Base-by-base conservation (phyloP, 2,329 filamentous ascomycete species). In the Arthrocladium fulminans region DNA sequence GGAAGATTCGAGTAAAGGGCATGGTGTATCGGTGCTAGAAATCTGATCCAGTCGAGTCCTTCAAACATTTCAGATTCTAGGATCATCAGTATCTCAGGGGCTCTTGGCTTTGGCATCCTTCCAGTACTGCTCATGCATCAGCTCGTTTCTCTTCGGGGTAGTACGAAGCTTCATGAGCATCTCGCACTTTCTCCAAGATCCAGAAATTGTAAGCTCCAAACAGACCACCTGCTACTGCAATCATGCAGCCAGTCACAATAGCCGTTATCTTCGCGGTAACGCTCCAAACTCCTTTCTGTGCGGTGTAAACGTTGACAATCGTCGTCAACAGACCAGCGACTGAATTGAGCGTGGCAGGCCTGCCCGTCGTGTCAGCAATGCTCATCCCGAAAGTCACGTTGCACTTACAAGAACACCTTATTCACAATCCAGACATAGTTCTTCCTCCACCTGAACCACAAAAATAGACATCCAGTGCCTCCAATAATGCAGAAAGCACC, bases 391-490 rank as follows among this genome's bases (percentile, higher is more conserved):
- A 42, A 22, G 13, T 27, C 15, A 49, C 42, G 50, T 46, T 59
- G 40, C 13, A 58, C 60, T 30, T 58, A 68, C 51, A 75, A 50
- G 53, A 77, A 75, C 10, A 78, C 62, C 48, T 68, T 65, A 57
- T 76, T 74, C 7, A 75, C 64, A 19, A 77, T 63, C 75, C 73
- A 79, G 15, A 77, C 66, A 49, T 77, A 76, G 53, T 78, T 77
- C 13, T 59, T 56, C 32, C 67, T 60, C 61, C 72, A 72, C 17
- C 63, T 60, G 45, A 65, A 61, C 51, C 66, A 73, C n/a, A 78
- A 61, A 57, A 62, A 66, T 2, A 66, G 44, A 57, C 73, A 70
- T 2, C 72, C 69, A 1, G 63, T 39, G 1, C 60, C 56, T 2
- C 71, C 71, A 3, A 70, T 49, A 6, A 61, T 63, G 49, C 73